Percentiles rank a stretch among this genome's conserved stretches.
These are phyloP conservation scores for Malassezia globosa DNA, from an alignment of 1,284 basidiomycete genomes.

Conservation along the genomic window DNA sequence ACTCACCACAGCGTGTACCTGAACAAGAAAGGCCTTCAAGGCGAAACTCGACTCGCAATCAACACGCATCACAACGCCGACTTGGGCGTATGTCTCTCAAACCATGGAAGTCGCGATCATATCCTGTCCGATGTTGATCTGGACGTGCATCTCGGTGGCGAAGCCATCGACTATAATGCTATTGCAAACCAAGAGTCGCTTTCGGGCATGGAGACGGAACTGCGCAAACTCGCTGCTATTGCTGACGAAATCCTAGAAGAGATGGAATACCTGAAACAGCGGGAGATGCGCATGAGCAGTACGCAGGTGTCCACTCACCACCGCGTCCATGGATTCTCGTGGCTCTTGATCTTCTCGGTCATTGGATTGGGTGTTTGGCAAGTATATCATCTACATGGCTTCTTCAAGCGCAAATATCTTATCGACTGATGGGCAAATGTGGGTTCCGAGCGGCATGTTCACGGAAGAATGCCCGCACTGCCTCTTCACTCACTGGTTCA, in stretches of 20 bases:
- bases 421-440: slow-evolving; percentile 75
- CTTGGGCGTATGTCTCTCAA: slow-evolving; percentile 86
- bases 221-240: slow-evolving; percentile 89
- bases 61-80: slow-evolving; percentile 88
- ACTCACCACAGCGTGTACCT: slow-evolving; percentile 82
- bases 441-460: slow-evolving; percentile 14
- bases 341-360: slow-evolving; percentile 70
- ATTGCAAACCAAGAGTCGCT: slow-evolving; percentile 97
- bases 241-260: slow-evolving; percentile 91
- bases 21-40: slow-evolving; percentile 73
- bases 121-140: slow-evolving; percentile 57
- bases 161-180: slow-evolving; percentile 97
- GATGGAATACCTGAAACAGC: slow-evolving; percentile 75
- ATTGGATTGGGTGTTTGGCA: slow-evolving; percentile 84
- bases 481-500: slow-evolving; percentile 42
- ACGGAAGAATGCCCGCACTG: slow-evolving; percentile 46
- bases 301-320: slow-evolving; percentile 90
- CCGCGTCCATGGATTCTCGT: slow-evolving; percentile 84
- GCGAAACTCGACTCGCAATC: slow-evolving; percentile 82
- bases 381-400: slow-evolving; percentile 78
- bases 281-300: slow-evolving; percentile 76
- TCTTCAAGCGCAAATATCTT: slow-evolving; percentile 94
- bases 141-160: slow-evolving; percentile 93
- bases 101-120: slow-evolving; percentile 46
- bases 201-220: slow-evolving; percentile 89